phyloP scores from a whole-genome alignment of 495 filamentous ascomycete genomes.

The Penicillium crystallinum region DNA sequence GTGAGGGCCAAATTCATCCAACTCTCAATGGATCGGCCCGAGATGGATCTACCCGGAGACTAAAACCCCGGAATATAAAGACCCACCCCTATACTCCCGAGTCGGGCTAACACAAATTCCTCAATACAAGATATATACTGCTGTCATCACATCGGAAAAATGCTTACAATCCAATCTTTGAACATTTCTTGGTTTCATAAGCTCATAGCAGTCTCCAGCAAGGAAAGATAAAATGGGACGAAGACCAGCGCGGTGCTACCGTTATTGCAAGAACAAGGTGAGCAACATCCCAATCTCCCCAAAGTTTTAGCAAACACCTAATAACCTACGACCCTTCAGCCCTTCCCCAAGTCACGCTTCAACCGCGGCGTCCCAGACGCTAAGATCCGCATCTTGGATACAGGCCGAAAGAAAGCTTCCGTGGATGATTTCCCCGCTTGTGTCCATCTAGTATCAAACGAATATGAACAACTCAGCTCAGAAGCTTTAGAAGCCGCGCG shows the following conservation, averaged over 20 bases:
- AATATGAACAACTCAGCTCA: constrained; percentile 97
- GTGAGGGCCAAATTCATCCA: too few species aligned
- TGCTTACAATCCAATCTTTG: too few species aligned
- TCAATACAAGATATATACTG: too few species aligned
- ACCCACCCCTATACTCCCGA: too few species aligned
- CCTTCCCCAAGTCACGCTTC: constrained; percentile 99
- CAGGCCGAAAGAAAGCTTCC: constrained; percentile 95
- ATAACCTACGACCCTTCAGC: constrained; percentile 42
- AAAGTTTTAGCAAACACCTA: not conserved
- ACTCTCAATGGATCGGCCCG: too few species aligned
- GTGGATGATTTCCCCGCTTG: constrained; percentile 99
- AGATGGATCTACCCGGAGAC: too few species aligned
- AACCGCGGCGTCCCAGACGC: constrained; percentile 99
- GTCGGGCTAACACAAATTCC: too few species aligned
- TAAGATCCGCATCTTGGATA: constrained; percentile 99
- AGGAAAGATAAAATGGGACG: constrained; percentile 97
- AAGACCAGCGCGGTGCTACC: constrained; percentile 94
- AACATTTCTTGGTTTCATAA: too few species aligned
- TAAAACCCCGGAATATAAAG: too few species aligned
- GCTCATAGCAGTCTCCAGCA: too few species aligned
- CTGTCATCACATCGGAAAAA: too few species aligned
- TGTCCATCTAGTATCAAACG: constrained; percentile 99
- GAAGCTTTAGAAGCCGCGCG: constrained; percentile 98
- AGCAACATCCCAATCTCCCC: constrained; percentile 18
- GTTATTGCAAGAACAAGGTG: constrained; percentile 99